Percentiles rank a stretch among this genome's conserved stretches.
phyloP scores from a whole-genome alignment of 1,284 basidiomycete species.

The Leccinum pachyderme region DNA sequence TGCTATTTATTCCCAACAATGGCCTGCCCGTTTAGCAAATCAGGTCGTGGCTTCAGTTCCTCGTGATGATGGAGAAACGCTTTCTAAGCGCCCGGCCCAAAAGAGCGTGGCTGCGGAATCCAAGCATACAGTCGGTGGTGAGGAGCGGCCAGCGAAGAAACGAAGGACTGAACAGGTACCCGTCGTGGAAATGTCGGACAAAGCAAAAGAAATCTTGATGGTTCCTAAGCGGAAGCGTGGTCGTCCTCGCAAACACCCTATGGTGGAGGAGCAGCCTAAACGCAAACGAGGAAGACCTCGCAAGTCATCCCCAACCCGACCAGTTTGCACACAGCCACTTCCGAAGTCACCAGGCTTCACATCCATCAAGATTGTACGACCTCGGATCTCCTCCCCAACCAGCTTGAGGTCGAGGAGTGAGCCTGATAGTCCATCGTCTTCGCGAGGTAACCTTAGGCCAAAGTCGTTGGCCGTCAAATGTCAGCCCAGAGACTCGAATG shows the following conservation, averaged over 20 bases:
- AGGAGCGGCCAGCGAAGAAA: slow-evolving; percentile 44
- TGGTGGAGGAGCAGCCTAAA: slow-evolving; percentile 33
- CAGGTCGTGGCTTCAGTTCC: slow-evolving; percentile 47
- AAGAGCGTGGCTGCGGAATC: slow-evolving; percentile 52
- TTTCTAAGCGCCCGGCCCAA: slow-evolving; percentile 45
- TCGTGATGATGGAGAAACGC: slow-evolving; percentile 50
- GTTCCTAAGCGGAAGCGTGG: slow-evolving; percentile 36
- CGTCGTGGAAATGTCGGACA: slow-evolving; percentile 38
- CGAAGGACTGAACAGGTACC: slow-evolving; percentile 38
- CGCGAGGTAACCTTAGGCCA: slow-evolving; percentile 34
- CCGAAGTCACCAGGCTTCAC: slow-evolving; percentile 13
- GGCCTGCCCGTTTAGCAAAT: slow-evolving; percentile 61
- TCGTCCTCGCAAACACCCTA: slow-evolving; percentile 37
- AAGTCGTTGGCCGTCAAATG: slow-evolving; percentile 47
- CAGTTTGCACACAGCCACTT: slow-evolving; percentile 11
- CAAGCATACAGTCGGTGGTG: slow-evolving; percentile 48
- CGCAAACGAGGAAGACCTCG: slow-evolving; percentile 38
- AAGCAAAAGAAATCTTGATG: slow-evolving; percentile 35
- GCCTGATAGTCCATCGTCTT: slow-evolving; percentile 26
- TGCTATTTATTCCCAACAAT: slow-evolving; percentile 66
- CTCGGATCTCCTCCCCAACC: slow-evolving; percentile 19
- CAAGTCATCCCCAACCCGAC: slow-evolving; percentile 27
- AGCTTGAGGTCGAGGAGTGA: slow-evolving; percentile 26
- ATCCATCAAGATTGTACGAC: slow-evolving; percentile 13
- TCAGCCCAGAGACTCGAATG: slow-evolving; percentile 50